A percentile compares a stretch with the other conserved stretches of the same genome.
These are phyloP conservation scores for Halenospora varia DNA, from an alignment of 495 filamentous ascomycete species.

Conservation along the genomic window DNA sequence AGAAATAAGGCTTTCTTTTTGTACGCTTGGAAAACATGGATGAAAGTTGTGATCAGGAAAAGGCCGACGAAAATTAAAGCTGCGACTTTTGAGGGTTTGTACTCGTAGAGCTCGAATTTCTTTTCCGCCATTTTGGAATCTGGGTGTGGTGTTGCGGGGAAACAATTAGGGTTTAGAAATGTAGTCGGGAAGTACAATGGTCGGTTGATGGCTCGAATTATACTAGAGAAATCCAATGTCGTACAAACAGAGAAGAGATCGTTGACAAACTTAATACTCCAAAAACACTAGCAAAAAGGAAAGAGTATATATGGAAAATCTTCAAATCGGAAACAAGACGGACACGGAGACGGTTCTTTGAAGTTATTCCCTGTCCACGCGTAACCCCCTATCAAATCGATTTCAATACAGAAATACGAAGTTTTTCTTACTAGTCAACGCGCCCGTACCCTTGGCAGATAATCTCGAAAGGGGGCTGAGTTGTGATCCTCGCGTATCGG, in stretches of 20 bases:
- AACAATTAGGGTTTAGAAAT: background rate
- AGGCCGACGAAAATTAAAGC: conserved; percentile 43
- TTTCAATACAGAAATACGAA: background rate
- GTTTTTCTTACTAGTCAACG: too few relatives aligned
- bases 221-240: too few relatives aligned
- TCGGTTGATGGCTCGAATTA: too few relatives aligned
- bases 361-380: background rate
- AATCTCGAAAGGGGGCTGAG: conserved; percentile 26
- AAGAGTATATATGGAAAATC: background rate
- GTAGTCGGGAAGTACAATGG: too few relatives aligned
- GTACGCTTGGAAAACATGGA: conserved; percentile 45
- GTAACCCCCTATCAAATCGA: too few relatives aligned
- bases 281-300: background rate
- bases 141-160: background rate
- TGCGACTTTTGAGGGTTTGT: conserved; percentile 43
- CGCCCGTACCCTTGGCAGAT: conserved; percentile 27
- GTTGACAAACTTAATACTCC: background rate
- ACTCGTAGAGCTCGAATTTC: conserved; percentile 38
- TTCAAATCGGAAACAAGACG: too few relatives aligned
- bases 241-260: too few relatives aligned
- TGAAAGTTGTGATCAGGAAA: conserved; percentile 42
- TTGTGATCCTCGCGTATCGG: conserved; percentile 19
- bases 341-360: background rate
- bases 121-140: conserved; percentile 10
- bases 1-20: conserved; percentile 51